These are phyloP conservation scores for Mallotus japonicus DNA, from an alignment of 441 rosid species.

Conservation along the genomic window DNA sequence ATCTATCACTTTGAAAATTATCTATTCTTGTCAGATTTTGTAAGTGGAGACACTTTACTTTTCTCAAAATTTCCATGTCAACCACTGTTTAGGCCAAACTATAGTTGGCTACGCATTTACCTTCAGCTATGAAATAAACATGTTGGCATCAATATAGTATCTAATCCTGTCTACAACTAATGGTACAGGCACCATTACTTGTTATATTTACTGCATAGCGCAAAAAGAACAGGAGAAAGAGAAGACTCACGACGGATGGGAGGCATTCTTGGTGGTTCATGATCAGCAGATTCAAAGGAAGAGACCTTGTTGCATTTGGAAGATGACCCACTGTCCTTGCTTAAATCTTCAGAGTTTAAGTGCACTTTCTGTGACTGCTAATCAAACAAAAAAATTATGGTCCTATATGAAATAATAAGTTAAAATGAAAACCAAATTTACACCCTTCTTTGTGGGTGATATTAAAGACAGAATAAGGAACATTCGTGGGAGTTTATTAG, in stretches of 20 bases:
- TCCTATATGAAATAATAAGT: background rate
- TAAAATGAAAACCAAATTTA: no score
- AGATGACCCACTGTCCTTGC: constrained; percentile 65
- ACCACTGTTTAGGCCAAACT: background rate
- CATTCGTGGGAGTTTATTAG: background rate
- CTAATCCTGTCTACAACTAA: background rate
- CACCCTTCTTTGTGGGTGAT: no score
- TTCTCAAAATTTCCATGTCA: background rate
- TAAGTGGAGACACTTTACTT: background rate
- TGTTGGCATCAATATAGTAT: background rate
- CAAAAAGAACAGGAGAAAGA: constrained; percentile 7
- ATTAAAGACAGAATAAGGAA: no score
- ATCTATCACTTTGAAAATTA: background rate
- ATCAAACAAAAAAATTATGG: constrained; percentile 19
- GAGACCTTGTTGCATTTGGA: constrained; percentile 50
- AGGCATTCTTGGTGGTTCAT: constrained; percentile 64
- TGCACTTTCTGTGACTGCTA: constrained; percentile 54
- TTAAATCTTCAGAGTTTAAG: constrained; percentile 40
- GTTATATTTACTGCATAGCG: background rate
- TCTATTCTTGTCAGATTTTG: background rate
- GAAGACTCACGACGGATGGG: constrained; percentile 69
- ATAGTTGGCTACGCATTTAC: background rate
- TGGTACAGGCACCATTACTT: background rate
- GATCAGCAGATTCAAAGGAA: constrained; percentile 45
- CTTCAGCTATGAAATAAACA: background rate